Base-by-base conservation (phyloP, 306 rosid species). In the Quercus bicolor region DNA sequence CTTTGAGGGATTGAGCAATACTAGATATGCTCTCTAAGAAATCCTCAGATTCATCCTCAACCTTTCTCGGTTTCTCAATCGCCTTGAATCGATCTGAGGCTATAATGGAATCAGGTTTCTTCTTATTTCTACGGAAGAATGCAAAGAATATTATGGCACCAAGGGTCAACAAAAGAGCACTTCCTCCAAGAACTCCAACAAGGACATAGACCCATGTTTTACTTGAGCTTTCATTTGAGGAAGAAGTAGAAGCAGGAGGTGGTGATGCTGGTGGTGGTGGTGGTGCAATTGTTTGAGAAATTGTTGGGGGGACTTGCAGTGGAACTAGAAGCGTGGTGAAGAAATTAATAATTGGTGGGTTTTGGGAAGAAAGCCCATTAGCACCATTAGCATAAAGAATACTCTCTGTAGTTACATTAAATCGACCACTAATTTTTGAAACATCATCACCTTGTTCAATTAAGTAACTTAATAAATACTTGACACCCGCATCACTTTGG, bases 281-380 rank as follows among this genome's bases (percentile, higher is more conserved):
- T 28, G 20, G 82, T 28, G 20, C 82, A 56, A 66, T 7, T n/a
- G 86, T 76, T 82, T 78, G 87, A 81, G 86, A 76, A 79, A 45
- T 84, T 16, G 84, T 79, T 11, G 98, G 98, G 61, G 85, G 90
- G 56, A 80, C 84, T 78, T 84, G 74, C 75, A 92, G 92, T 10
- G 98, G 98, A 73, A 95, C 76, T 56, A 95, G 74, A 56, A 95
- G 79, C 14, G 98, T 92, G 33, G 98, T 88, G 64, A 62, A 78
- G 31, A 84, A 80, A 74, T 77, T 52, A 6, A 92, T 80, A 0
- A 7, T 0, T 55, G 86, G 2, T 55, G 87, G 2, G 3, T 31
- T n/a, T 65, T 66, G n/a, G 51, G 34, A 70, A 70, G 89, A 23
- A 74, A 92, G 97, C 20, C 4, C 70, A 86, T 95, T 95, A 51